Conservation (phyloP, 768 basidiomycete genomes). For the Dacryopinax primogenitus region DNA sequence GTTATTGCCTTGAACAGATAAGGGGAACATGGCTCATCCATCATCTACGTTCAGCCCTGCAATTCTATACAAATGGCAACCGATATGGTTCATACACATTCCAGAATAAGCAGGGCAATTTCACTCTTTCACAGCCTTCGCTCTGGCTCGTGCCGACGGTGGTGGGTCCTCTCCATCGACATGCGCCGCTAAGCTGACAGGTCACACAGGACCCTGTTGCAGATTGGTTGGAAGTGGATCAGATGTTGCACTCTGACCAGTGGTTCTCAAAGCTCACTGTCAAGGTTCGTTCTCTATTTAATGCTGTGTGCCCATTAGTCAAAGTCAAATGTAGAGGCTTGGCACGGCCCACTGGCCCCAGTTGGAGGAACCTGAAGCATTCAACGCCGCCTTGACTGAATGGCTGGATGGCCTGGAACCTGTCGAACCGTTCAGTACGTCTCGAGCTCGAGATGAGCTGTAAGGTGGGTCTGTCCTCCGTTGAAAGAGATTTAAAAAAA, state of each 20-base stretch:
- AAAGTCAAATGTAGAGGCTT: slow-evolving; percentile 31
- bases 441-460: slow-evolving; percentile 9
- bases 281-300: slow-evolving; percentile 23
- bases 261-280: slow-evolving; percentile 30
- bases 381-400: slow-evolving; percentile 39
- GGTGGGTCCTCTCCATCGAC: slow-evolving; percentile 20
- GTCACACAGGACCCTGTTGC: slow-evolving; percentile 34
- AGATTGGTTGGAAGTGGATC: slow-evolving; percentile 30
- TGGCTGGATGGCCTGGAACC: slow-evolving; percentile 35
- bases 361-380: slow-evolving; percentile 41
- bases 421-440: not conserved
- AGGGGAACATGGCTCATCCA: not conserved
- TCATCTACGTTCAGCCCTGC: slow-evolving; percentile 37
- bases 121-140: slow-evolving; percentile 33
- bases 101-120: slow-evolving; percentile 32
- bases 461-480: too few relatives aligned
- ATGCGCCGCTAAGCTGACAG: not conserved
- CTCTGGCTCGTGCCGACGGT: slow-evolving; percentile 33
- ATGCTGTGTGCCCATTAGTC: not conserved
- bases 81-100: slow-evolving; percentile 29
- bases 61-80: slow-evolving; percentile 50
- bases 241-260: slow-evolving; percentile 21
- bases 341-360: slow-evolving; percentile 56
- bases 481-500: too few relatives aligned
- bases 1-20: too few relatives aligned